Evolutionary conservation across 2,329 filamentous ascomycete species (phyloP).

Genomic region (Coniochaeta hoffmannii): DNA sequence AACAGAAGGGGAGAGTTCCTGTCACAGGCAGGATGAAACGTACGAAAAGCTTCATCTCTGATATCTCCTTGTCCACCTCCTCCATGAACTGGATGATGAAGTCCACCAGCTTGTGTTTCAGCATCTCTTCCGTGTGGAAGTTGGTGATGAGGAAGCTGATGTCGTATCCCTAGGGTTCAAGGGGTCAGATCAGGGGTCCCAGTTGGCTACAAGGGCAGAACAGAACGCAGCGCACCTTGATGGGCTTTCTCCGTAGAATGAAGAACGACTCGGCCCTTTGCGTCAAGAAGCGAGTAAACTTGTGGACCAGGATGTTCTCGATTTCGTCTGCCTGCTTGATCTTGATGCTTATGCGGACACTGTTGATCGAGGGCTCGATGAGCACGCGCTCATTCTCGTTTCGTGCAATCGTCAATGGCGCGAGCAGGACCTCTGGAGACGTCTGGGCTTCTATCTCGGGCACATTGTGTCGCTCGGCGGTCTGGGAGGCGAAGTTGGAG

Average conservation of each 20-base stretch:
- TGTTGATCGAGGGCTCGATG: conserved; percentile 96
- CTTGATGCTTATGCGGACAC: conserved; percentile 92
- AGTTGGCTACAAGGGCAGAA: conserved; percentile 2
- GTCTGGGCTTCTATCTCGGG: conserved; percentile 92
- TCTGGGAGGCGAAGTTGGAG: conserved; percentile 96
- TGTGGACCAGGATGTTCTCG: conserved; percentile 95
- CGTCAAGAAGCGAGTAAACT: conserved; percentile 94
- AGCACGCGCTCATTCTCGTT: conserved; percentile 97
- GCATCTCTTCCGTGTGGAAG: conserved; percentile 96
- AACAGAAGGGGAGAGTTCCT: neutral
- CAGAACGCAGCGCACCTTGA: conserved; percentile 57
- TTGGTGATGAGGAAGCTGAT: conserved; percentile 99
- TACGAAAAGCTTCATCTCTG: conserved; percentile 99
- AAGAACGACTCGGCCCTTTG: conserved; percentile 97
- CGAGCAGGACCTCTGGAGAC: conserved; percentile 89
- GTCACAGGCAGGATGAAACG: conserved; percentile 24
- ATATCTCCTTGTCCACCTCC: conserved; percentile 99
- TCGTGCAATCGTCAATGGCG: conserved; percentile 80
- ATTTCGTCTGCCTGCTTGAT: conserved; percentile 99
- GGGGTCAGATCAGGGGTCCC: neutral
- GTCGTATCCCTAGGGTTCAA: conserved; percentile 69
- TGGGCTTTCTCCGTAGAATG: conserved; percentile 87
- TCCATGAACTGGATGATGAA: conserved; percentile 99
- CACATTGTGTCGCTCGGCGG: conserved; percentile 94
- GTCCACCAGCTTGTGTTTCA: conserved; percentile 98